Conservation (phyloP, 164 flowering plant genomes). For the Tinospora cordifolia region DNA sequence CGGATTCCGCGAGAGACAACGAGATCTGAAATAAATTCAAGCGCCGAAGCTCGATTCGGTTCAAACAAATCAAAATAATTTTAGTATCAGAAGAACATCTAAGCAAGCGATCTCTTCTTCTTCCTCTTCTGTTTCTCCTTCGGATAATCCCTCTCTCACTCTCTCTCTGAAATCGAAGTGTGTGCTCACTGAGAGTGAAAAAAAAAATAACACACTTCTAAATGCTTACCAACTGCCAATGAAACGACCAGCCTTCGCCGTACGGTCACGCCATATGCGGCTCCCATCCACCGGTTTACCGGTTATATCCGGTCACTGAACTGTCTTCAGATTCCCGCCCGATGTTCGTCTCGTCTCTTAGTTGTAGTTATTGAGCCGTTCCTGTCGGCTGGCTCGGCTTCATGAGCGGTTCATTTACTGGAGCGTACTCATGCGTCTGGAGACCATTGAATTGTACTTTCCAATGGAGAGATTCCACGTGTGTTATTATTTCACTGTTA, state of each 20-base stretch:
- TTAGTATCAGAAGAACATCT: not conserved
- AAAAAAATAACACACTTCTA: constrained; percentile 31
- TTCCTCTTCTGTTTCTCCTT: not conserved
- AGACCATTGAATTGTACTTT: not conserved
- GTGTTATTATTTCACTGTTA: not conserved
- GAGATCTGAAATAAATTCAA: constrained; percentile 6
- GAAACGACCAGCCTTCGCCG: constrained; percentile 42
- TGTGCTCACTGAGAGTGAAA: constrained; percentile 7
- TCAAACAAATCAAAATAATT: no score
- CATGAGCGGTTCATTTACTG: not conserved
- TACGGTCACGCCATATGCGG: constrained; percentile 29
- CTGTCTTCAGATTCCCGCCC: constrained; percentile 19
- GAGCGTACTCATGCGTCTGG: not conserved
- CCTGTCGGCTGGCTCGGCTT: not conserved
- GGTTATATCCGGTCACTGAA: constrained; percentile 8
- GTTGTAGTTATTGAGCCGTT: not conserved
- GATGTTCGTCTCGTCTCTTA: no score
- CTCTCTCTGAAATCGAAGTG: not conserved
- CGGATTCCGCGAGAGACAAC: not conserved
- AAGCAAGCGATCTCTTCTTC: not conserved
- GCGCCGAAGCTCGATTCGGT: not conserved
- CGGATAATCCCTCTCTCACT: not conserved
- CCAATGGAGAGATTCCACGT: not conserved
- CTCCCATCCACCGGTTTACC: constrained; percentile 16
- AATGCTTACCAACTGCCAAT: constrained; percentile 64